Conservation (phyloP, 2,329 filamentous ascomycete species). For the Fusarium sp. region DNA sequence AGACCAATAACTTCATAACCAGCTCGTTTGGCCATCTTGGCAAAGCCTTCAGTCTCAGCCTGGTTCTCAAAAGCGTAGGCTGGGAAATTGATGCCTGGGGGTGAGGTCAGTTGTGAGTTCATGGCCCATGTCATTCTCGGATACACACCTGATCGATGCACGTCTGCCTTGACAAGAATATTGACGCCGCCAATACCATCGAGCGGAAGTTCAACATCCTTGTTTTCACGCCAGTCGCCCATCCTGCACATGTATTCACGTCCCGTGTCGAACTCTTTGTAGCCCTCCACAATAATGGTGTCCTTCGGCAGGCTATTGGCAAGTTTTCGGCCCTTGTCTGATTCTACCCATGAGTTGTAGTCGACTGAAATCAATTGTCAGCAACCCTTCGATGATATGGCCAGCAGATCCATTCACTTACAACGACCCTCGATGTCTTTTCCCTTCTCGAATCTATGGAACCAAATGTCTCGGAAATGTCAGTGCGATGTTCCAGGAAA, state of each 20-base stretch:
- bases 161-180: slow-evolving; percentile 97
- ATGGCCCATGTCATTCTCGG: not conserved
- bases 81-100: slow-evolving; percentile 92
- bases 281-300: slow-evolving; percentile 90
- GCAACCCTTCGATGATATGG: not conserved
- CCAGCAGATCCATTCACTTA: slow-evolving; percentile 60
- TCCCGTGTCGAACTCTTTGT: slow-evolving; percentile 92
- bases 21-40: slow-evolving; percentile 97
- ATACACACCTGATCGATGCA: slow-evolving; percentile 86
- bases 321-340: slow-evolving; percentile 83
- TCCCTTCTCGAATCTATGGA: slow-evolving; percentile 85
- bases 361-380: slow-evolving; percentile 72
- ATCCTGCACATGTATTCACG: slow-evolving; percentile 90
- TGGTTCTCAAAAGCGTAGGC: slow-evolving; percentile 98
- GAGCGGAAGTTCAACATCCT: slow-evolving; percentile 90
- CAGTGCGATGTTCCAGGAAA: slow-evolving; percentile 28
- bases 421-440: slow-evolving; percentile 94
- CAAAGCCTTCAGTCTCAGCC: slow-evolving; percentile 98
- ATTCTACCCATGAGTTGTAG: slow-evolving; percentile 99
- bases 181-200: slow-evolving; percentile 98
- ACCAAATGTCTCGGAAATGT: slow-evolving; percentile 84
- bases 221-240: slow-evolving; percentile 93
- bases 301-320: slow-evolving; percentile 81
- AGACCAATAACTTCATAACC: slow-evolving; percentile 93
- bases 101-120: slow-evolving; percentile 41